These are phyloP conservation scores for Penicillium concentricum DNA, from an alignment of 2,329 filamentous ascomycete species.

Conservation along the genomic window DNA sequence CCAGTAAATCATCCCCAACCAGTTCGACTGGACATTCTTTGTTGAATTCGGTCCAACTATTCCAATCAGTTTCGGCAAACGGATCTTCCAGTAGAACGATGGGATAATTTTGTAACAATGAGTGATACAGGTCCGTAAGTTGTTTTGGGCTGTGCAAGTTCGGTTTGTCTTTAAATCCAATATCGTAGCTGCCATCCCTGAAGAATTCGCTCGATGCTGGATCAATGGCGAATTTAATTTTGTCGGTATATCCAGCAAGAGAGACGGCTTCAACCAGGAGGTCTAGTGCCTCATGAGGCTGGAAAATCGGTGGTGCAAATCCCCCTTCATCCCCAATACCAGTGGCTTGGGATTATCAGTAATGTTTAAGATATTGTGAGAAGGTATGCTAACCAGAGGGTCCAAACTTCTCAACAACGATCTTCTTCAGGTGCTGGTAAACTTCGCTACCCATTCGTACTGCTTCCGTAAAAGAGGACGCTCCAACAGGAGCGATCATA, in stretches of 20 bases:
- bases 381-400: slow-evolving; percentile 16
- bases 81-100: slow-evolving; percentile 44
- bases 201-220: slow-evolving; percentile 44
- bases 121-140: slow-evolving; percentile 32
- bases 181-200: slow-evolving; percentile 33
- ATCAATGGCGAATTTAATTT: slow-evolving; percentile 44
- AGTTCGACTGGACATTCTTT: slow-evolving; percentile 35
- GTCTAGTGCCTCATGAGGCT: slow-evolving; percentile 37
- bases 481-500: slow-evolving; percentile 16
- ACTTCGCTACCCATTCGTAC: slow-evolving; percentile 35
- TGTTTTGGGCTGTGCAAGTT: slow-evolving; percentile 24
- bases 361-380: too few relatives aligned
- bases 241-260: slow-evolving; percentile 29
- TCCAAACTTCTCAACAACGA: slow-evolving; percentile 33
- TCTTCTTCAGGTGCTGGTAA: slow-evolving; percentile 32
- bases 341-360: slow-evolving; percentile 13
- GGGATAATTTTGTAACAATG: slow-evolving; percentile 37
- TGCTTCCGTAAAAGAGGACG: slow-evolving; percentile 7
- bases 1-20: slow-evolving; percentile 45
- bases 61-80: slow-evolving; percentile 45
- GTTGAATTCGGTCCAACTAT: slow-evolving; percentile 37
- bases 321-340: slow-evolving; percentile 40
- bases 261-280: slow-evolving; percentile 30
- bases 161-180: slow-evolving; percentile 38
- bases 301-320: slow-evolving; percentile 38